These are phyloP conservation scores for Apiotrichum gamsii DNA, from an alignment of 1,284 basidiomycete genomes.

Conservation along the genomic window DNA sequence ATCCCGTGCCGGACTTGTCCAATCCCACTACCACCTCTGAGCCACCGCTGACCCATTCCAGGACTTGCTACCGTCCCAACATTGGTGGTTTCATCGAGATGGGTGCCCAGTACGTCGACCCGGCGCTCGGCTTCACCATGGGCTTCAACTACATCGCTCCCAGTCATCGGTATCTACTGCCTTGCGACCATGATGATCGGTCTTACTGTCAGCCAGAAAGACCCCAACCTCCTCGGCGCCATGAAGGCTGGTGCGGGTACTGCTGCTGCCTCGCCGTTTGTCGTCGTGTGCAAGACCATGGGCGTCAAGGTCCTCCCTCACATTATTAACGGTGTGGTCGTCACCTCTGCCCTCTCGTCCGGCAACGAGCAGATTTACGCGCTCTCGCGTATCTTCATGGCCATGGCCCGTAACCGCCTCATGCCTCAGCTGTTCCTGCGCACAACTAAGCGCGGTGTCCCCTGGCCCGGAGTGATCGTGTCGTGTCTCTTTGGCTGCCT, in stretches of 20 bases:
- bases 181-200: slow-evolving; percentile 15
- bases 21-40: no score
- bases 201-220: slow-evolving; percentile 45
- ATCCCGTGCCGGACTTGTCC: no score
- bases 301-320: slow-evolving; percentile 68
- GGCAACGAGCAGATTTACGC: slow-evolving; percentile 25
- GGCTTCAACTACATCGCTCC: slow-evolving; percentile 57
- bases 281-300: slow-evolving; percentile 60
- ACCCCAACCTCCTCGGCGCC: slow-evolving; percentile 44
- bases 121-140: slow-evolving; percentile 52
- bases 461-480: slow-evolving; percentile 57
- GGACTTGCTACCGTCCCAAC: slow-evolving; percentile 11
- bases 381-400: slow-evolving; percentile 47
- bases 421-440: slow-evolving; percentile 55
- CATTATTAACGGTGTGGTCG: slow-evolving; percentile 61
- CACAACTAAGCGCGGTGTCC: slow-evolving; percentile 60
- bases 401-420: slow-evolving; percentile 53
- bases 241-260: slow-evolving; percentile 54
- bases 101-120: slow-evolving; percentile 52
- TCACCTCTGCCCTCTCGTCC: slow-evolving; percentile 47
- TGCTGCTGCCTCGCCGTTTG: slow-evolving; percentile 71
- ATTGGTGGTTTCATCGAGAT: slow-evolving; percentile 19
- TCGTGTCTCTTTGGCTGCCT: slow-evolving; percentile 57
- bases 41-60: no score
- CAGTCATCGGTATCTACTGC: slow-evolving; percentile 60